Conservation (phyloP, 2,329 filamentous ascomycete species). For the Cercospora sp. region DNA sequence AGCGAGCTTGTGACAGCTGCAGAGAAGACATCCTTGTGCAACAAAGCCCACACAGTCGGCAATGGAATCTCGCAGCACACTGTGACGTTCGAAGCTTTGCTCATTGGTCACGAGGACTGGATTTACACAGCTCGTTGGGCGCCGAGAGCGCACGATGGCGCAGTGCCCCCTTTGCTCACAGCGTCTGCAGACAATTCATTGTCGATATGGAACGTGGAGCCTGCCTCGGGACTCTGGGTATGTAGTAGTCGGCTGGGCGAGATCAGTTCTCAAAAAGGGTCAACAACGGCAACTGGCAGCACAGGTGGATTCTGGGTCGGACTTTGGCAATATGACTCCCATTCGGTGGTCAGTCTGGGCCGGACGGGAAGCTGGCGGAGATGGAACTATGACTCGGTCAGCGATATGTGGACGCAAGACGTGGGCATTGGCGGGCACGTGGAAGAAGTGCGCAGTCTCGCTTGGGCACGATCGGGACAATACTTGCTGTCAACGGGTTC, state of each 20-base stretch:
- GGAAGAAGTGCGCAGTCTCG: conserved; percentile 73
- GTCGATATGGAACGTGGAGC: conserved; percentile 86
- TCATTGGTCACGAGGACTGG: conserved; percentile 97
- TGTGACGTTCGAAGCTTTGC: conserved; percentile 87
- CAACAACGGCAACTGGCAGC: conserved; percentile 93
- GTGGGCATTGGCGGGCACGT: conserved; percentile 83
- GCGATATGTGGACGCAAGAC: conserved; percentile 72
- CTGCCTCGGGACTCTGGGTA: conserved; percentile 84
- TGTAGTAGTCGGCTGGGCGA: conserved; percentile 84
- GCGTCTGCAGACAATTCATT: conserved; percentile 95
- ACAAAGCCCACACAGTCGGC: conserved; percentile 80
- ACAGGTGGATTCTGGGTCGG: conserved; percentile 96
- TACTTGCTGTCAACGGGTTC: conserved; percentile 86
- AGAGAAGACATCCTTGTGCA: conserved; percentile 65
- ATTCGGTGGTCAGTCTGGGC: conserved; percentile 75
- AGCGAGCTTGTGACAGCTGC: conserved; percentile 12
- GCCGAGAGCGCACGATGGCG: conserved; percentile 48
- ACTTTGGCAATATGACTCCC: conserved; percentile 80
- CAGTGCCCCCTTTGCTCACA: conserved; percentile 62
- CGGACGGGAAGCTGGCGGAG: conserved; percentile 90
- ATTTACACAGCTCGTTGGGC: conserved; percentile 87
- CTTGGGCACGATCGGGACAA: conserved; percentile 78
- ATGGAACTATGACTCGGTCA: conserved; percentile 66
- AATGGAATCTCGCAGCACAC: conserved; percentile 65
- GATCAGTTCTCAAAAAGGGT: conserved; percentile 91